phyloP scores from a whole-genome alignment of 2,329 filamentous ascomycete species.

The Colletotrichum sp. region DNA sequence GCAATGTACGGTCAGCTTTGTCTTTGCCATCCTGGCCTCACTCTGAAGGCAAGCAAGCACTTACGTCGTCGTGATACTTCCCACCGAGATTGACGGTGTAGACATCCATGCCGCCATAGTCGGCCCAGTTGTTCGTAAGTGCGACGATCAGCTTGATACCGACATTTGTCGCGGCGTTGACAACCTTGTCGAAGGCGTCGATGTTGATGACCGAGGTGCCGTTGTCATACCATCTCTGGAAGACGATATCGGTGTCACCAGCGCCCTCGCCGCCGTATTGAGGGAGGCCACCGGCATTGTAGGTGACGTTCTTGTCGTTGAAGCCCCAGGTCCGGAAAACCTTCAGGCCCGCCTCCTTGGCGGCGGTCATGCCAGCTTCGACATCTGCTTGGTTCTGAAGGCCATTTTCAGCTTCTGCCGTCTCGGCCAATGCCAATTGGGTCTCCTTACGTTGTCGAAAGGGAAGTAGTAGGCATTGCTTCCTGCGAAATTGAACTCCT shows the following conservation, averaged over 20 bases:
- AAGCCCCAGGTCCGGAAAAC: constrained; percentile 63
- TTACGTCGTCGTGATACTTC: constrained; percentile 50
- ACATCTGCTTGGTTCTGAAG: constrained; percentile 50
- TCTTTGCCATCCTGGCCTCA: not conserved
- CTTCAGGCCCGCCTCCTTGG: constrained; percentile 51
- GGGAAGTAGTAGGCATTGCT: constrained; percentile 63
- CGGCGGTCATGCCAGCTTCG: constrained; percentile 47
- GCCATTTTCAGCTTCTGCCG: not conserved
- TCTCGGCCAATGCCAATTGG: not conserved
- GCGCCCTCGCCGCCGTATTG: constrained; percentile 55
- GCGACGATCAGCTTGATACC: constrained; percentile 55
- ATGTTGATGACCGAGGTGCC: constrained; percentile 49
- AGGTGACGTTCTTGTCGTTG: constrained; percentile 59
- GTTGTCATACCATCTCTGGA: constrained; percentile 49
- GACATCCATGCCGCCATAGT: constrained; percentile 59
- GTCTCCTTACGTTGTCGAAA: constrained; percentile 49
- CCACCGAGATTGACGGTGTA: constrained; percentile 55
- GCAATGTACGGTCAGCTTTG: not conserved
- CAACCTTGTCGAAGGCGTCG: constrained; percentile 52
- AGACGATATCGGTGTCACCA: constrained; percentile 46
- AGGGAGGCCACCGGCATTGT: constrained; percentile 47
- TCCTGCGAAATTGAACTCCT: constrained; percentile 61
- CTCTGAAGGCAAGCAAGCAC: constrained; percentile 2
- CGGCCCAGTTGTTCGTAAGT: constrained; percentile 59
- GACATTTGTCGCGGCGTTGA: constrained; percentile 48